phyloP scores from a whole-genome alignment of 192 early-diverging fungal genomes.

The Chytriomyces sp. region DNA sequence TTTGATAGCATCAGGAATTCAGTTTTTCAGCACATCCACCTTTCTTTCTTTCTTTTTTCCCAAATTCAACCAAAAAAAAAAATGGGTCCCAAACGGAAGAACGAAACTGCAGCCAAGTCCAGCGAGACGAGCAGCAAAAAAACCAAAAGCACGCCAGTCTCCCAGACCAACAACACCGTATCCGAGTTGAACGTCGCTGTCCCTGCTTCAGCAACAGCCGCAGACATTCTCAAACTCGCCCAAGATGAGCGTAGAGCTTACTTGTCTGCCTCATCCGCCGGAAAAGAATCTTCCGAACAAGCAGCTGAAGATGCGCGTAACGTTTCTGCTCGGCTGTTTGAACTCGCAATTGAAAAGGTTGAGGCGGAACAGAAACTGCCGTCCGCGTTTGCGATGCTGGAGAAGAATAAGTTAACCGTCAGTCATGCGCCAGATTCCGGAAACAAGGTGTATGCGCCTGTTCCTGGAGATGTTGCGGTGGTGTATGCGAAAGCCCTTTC shows the following conservation, averaged over 20 bases:
- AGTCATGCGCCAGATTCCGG: neutral
- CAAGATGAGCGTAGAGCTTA: neutral
- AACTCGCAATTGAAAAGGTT: neutral
- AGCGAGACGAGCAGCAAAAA: neutral
- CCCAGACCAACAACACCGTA: neutral
- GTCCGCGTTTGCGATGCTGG: neutral
- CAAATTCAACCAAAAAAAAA: neutral
- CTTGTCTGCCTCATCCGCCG: neutral
- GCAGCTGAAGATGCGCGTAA: constrained; percentile 14
- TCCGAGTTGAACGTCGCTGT: constrained; percentile 5
- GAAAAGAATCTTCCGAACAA: neutral
- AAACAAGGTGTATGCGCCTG: neutral
- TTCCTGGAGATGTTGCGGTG: neutral
- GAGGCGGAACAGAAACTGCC: neutral
- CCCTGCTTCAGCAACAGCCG: constrained; percentile 2
- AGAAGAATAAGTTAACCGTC: neutral
- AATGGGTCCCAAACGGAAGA: neutral
- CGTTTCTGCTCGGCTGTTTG: constrained; percentile 3
- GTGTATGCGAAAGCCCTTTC: neutral
- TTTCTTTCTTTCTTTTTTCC: neutral
- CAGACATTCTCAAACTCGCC: neutral
- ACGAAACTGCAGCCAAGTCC: neutral
- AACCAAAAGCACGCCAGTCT: neutral
- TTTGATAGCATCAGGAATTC: no score
- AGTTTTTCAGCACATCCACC: neutral